These are phyloP conservation scores for Tylopilus balloui DNA, from an alignment of 768 basidiomycete species.

Conservation along the genomic window DNA sequence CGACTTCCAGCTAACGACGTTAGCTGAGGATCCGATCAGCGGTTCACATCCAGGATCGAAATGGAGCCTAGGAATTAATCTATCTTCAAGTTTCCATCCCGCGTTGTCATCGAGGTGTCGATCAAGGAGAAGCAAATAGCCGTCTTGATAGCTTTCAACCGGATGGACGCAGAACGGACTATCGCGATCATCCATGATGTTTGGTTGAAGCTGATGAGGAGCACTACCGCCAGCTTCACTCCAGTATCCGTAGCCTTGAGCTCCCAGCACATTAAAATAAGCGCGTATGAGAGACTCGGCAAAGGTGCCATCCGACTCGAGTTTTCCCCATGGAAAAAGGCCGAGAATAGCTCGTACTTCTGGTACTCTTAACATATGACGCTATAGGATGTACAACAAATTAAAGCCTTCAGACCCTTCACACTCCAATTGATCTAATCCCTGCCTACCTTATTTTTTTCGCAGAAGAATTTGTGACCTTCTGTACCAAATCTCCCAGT, in stretches of 20 bases:
- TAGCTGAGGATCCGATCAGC: slow-evolving; percentile 22
- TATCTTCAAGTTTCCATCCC: slow-evolving; percentile 35
- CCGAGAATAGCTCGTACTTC: slow-evolving; percentile 32
- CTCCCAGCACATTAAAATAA: slow-evolving; percentile 36
- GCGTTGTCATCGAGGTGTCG: slow-evolving; percentile 30
- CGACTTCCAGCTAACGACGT: slow-evolving; percentile 38
- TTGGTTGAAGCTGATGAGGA: slow-evolving; percentile 28
- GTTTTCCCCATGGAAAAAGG: slow-evolving; percentile 41
- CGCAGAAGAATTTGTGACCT: slow-evolving; percentile 33
- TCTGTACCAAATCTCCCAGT: slow-evolving; percentile 23
- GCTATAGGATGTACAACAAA: slow-evolving; percentile 16
- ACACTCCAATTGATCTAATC: background rate
- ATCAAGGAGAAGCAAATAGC: slow-evolving; percentile 31
- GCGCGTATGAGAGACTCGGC: slow-evolving; percentile 32
- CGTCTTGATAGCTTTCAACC: slow-evolving; percentile 28
- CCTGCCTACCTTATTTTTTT: slow-evolving; percentile 31
- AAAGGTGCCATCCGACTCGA: slow-evolving; percentile 42
- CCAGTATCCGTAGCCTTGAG: slow-evolving; percentile 41
- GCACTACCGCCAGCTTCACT: slow-evolving; percentile 33
- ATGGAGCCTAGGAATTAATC: slow-evolving; percentile 33
- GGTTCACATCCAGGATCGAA: slow-evolving; percentile 28
- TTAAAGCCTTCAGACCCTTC: background rate
- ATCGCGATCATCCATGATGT: slow-evolving; percentile 5
- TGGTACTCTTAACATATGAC: slow-evolving; percentile 35
- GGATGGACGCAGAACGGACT: slow-evolving; percentile 7